Evolutionary conservation across 169 alveolate species (phyloP).

Genomic region (Cryptosporidium ubiquitum): DNA sequence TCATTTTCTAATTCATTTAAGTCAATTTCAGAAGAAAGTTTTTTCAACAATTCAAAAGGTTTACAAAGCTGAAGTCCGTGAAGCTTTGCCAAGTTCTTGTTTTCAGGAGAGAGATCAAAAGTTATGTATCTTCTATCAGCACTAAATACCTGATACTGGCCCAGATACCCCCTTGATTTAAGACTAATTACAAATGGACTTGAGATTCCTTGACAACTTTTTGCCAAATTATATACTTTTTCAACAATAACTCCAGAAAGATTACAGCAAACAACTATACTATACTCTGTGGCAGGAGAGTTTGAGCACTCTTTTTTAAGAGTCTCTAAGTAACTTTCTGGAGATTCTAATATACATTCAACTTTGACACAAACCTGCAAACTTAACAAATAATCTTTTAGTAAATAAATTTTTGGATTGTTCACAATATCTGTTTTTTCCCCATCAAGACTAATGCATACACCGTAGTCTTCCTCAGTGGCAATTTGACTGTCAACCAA

Average conservation of each 20-base stretch:
- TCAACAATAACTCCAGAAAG: background rate
- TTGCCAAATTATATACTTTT: background rate
- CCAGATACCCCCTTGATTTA: constrained; percentile 29
- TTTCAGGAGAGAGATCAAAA: constrained; percentile 40
- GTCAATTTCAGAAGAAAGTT: constrained; percentile 10
- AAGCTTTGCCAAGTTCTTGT: constrained; percentile 16
- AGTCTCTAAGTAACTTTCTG: constrained; percentile 1
- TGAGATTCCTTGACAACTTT: background rate
- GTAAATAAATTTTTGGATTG: background rate
- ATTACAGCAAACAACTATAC: constrained; percentile 19
- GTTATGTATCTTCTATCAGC: background rate
- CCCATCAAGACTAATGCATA: background rate
- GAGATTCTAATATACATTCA: constrained; percentile 36
- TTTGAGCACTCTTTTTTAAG: background rate
- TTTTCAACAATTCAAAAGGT: constrained; percentile 16
- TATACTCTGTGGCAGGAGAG: background rate
- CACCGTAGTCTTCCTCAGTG: constrained; percentile 9
- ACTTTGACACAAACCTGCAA: background rate
- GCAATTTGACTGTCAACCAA: constrained; percentile 17
- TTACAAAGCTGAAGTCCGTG: constrained; percentile 36
- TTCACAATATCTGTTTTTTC: background rate
- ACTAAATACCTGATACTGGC: constrained; percentile 19
- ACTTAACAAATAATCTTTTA: background rate
- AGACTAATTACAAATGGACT: constrained; percentile 9
- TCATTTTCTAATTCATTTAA: background rate